Evolutionary conservation across 768 basidiomycete species (phyloP), one percentile per base, ranked within the genome.

Genomic region (Termitomyces sp.): DNA sequence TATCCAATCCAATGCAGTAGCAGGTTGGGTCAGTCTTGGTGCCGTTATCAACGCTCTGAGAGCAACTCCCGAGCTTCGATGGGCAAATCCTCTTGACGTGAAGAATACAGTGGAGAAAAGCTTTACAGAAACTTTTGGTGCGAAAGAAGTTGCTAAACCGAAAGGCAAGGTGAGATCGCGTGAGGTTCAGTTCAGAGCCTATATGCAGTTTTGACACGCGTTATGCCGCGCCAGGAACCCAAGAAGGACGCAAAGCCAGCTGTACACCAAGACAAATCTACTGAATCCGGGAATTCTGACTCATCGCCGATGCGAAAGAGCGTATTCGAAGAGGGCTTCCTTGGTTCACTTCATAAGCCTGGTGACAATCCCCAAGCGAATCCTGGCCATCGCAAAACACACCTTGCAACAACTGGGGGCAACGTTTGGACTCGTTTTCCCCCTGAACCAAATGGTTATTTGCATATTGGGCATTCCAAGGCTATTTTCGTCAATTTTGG

Each of bases 401-500:
- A 99, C 68, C 75, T 98, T 41, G 79, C 83, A 8, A 79, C 78
- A 5, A 98, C 97, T 0, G 82, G 81, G 14, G 92, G 94, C 8
- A 76, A 82, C 50, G 95, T 98, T 4, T 88, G 87, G 76, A 99
- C 97, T 12, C 92, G 97, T 39, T 99, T 99, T 74, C 97, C 97
- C 26, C 97, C 97, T 2, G 97, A 99, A 73, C 97, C 97, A 4
- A 99, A 99, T 68, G 97, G 97, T 13, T 98, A 83, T 73, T 79
- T 98, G 41, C 97, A 94, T 65, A 88, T 93, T 63, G 96, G 96
- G 3, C 97, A 99, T 68, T 98, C 95, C 50, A 99, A 99, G 69
- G 96, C 97, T 3, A 98, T 99, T 66, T 96, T 97, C 65, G 87
- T 98, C 60, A 91, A 95, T 71, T 99, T 98, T 70, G 97, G 97